Evolutionary conservation across 73 alveolate species (phyloP).

Genomic region (Paramecium tetraurelia): DNA sequence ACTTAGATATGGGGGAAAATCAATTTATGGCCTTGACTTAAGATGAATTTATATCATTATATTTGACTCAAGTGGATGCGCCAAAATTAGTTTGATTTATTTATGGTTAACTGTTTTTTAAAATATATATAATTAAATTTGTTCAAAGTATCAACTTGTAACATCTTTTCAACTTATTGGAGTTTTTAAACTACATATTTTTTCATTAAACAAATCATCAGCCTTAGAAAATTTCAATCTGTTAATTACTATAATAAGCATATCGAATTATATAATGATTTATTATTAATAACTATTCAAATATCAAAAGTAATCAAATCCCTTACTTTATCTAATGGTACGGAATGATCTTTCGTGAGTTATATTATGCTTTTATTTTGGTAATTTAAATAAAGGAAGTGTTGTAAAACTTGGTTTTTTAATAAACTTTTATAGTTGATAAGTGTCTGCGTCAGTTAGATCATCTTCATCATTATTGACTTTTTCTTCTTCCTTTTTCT

Average conservation of each 20-base stretch:
- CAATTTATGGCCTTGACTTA: conserved; percentile 54
- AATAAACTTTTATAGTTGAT: background rate
- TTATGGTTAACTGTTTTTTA: no score
- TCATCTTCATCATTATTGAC: background rate
- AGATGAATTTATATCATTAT: conserved; percentile 40
- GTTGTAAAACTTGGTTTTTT: background rate
- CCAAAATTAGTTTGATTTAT: no score
- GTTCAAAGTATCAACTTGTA: no score
- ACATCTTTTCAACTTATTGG: no score
- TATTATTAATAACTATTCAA: background rate
- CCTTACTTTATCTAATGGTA: background rate
- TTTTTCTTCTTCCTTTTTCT: background rate
- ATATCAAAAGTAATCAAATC: background rate
- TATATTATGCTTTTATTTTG: background rate
- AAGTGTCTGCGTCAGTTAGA: background rate
- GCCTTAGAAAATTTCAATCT: no score
- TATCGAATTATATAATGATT: background rate
- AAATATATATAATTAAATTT: no score
- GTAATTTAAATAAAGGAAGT: background rate
- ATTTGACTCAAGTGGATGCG: background rate
- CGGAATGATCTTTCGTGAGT: background rate
- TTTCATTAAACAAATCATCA: no score
- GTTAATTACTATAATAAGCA: no score
- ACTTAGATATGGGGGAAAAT: conserved; percentile 32
- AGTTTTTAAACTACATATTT: no score